Evolutionary conservation across 805 yeast species (phyloP).

Genomic region (Ascoidea tarda): DNA sequence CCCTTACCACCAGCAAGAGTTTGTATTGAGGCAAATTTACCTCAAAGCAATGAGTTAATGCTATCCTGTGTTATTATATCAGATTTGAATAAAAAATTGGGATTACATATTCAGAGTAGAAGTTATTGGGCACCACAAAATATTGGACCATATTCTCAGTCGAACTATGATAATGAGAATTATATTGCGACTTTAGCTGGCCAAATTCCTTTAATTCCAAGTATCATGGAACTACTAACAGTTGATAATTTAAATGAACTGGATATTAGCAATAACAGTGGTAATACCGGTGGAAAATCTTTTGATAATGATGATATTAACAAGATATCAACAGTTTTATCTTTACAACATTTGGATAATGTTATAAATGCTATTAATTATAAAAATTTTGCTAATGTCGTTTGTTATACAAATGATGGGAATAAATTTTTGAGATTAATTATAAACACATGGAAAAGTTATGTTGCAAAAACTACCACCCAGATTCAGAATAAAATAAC

Average conservation of each 20-base stretch:
- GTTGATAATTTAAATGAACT: background rate
- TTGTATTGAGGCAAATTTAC: slow-evolving; percentile 54
- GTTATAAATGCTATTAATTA: slow-evolving; percentile 43
- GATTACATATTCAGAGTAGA: slow-evolving; percentile 82
- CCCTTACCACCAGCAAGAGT: slow-evolving; percentile 82
- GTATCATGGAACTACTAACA: slow-evolving; percentile 37
- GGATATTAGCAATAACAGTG: background rate
- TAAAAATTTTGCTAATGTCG: slow-evolving; percentile 27
- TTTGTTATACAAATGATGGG: slow-evolving; percentile 31
- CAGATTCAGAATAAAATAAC: slow-evolving; percentile 13
- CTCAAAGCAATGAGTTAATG: slow-evolving; percentile 26
- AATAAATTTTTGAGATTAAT: slow-evolving; percentile 4
- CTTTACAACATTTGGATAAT: slow-evolving; percentile 63
- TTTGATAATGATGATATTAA: slow-evolving; percentile 12
- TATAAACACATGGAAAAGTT: slow-evolving; percentile 30
- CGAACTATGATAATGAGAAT: slow-evolving; percentile 36
- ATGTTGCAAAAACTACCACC: slow-evolving; percentile 17
- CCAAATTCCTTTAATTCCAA: slow-evolving; percentile 78
- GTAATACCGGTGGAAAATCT: background rate
- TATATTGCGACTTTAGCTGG: slow-evolving; percentile 62
- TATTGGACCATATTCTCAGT: slow-evolving; percentile 95
- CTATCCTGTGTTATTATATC: slow-evolving; percentile 43
- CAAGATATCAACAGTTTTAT: slow-evolving; percentile 28
- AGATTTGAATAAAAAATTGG: slow-evolving; percentile 28
- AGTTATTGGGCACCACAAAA: slow-evolving; percentile 99